Evolutionary conservation across 1,139 yeast genomes (phyloP).

Genomic region (Yamadazyma atmosphaerica): DNA sequence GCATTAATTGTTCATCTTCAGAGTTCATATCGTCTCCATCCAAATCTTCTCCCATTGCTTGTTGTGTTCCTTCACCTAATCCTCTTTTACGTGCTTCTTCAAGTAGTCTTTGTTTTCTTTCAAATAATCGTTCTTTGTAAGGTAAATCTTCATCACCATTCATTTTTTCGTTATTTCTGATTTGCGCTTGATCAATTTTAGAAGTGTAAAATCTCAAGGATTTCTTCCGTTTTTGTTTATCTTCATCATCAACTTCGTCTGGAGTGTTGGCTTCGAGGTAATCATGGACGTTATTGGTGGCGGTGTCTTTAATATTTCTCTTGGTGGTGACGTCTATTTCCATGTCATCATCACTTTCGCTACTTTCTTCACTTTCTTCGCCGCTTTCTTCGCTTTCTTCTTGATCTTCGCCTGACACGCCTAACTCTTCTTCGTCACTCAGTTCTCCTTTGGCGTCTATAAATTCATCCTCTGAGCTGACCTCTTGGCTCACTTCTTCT

Average conservation of each 20-base stretch:
- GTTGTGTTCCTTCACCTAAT: slow-evolving; percentile 29
- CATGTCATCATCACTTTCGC: slow-evolving; percentile 17
- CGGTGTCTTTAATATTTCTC: slow-evolving; percentile 39
- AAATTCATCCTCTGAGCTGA: slow-evolving; percentile 8
- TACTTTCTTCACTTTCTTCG: slow-evolving; percentile 18
- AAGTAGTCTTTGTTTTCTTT: slow-evolving; percentile 79
- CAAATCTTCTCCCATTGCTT: slow-evolving; percentile 53
- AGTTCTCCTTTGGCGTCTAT: slow-evolving; percentile 11
- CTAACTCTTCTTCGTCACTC: slow-evolving; percentile 4
- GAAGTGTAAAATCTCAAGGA: slow-evolving; percentile 94
- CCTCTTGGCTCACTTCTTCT: too few species aligned
- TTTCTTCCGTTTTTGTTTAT: slow-evolving; percentile 77
- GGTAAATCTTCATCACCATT: slow-evolving; percentile 92
- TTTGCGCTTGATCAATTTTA: slow-evolving; percentile 83
- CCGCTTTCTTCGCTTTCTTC: slow-evolving; percentile 21
- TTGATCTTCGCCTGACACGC: slow-evolving; percentile 12
- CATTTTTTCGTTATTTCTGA: slow-evolving; percentile 50
- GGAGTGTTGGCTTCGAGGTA: slow-evolving; percentile 65
- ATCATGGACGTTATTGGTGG: slow-evolving; percentile 39
- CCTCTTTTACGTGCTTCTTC: slow-evolving; percentile 93
- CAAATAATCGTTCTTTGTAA: slow-evolving; percentile 85
- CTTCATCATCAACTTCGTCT: slow-evolving; percentile 79
- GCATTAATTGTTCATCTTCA: slow-evolving; percentile 46
- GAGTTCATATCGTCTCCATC: slow-evolving; percentile 53
- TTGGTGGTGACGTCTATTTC: slow-evolving; percentile 51